A percentile compares a stretch with the other conserved stretches of the same genome.
These are phyloP conservation scores for Durio zibethinus DNA, from an alignment of 345 rosid genomes.

Conservation along the genomic window DNA sequence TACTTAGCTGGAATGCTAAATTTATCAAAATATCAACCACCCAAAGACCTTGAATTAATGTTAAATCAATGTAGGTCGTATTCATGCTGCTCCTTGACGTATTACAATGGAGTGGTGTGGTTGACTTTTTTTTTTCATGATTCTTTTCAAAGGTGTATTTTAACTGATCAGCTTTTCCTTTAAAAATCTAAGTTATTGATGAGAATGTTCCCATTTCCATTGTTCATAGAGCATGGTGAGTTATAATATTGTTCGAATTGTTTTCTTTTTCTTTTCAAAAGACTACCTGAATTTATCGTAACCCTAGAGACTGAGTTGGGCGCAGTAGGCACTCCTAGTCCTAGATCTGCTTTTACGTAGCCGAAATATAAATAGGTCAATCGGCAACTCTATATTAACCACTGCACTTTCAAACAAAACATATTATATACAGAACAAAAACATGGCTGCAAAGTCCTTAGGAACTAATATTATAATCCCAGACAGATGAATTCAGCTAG, in stretches of 20 bases:
- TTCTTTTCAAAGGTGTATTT: neutral
- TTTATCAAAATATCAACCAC: slow-evolving; percentile 16
- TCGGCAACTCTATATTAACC: neutral
- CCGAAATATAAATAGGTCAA: too few relatives aligned
- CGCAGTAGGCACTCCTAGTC: neutral
- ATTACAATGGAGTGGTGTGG: neutral
- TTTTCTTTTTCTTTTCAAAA: neutral
- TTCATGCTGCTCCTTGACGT: slow-evolving; percentile 14
- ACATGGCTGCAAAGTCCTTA: neutral
- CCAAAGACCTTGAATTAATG: slow-evolving; percentile 19
- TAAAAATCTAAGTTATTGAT: neutral
- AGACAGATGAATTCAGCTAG: neutral
- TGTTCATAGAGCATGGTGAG: neutral
- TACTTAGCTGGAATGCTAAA: slow-evolving; percentile 19
- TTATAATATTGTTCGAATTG: neutral
- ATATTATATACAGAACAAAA: neutral
- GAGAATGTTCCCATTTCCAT: neutral
- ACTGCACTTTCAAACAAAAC: neutral
- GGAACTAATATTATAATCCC: neutral
- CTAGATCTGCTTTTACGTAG: too few relatives aligned
- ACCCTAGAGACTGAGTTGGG: neutral
- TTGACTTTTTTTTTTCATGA: neutral
- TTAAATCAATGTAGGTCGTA: slow-evolving; percentile 31
- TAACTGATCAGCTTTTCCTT: neutral
- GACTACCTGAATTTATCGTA: neutral